phyloP scores from a whole-genome alignment of 2,329 filamentous ascomycete species.

The Trichoderma sp. region DNA sequence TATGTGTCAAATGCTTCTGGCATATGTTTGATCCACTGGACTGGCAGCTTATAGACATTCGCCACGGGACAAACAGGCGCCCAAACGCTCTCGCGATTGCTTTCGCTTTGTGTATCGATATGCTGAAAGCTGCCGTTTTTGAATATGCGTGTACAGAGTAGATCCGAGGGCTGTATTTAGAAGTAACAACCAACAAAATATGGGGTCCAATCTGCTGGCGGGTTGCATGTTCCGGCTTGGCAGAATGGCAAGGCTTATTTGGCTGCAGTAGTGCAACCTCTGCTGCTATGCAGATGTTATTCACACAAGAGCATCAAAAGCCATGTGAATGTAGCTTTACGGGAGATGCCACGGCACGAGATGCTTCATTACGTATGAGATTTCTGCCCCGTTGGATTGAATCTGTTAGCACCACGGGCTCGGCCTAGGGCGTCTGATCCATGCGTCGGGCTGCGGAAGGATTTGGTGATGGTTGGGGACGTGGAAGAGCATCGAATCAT shows the following conservation, averaged over 20 bases:
- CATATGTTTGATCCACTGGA: too few species aligned
- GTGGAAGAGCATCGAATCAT: not conserved
- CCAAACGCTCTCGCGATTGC: not conserved
- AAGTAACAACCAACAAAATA: not conserved
- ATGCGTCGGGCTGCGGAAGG: not conserved
- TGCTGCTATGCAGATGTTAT: not conserved
- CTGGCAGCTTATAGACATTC: too few species aligned
- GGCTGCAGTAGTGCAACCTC: not conserved
- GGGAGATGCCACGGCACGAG: not conserved
- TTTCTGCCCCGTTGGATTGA: not conserved
- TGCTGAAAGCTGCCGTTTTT: not conserved
- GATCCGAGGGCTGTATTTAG: not conserved
- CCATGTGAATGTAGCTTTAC: too few species aligned
- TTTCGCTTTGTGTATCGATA: not conserved
- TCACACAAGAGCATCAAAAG: not conserved
- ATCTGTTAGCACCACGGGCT: not conserved
- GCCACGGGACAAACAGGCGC: not conserved
- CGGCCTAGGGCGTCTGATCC: not conserved
- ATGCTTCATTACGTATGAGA: not conserved
- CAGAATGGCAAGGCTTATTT: constrained; percentile 7
- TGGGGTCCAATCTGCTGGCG: constrained; percentile 6
- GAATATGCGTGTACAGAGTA: not conserved
- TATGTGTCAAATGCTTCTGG: not conserved
- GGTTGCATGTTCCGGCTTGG: not conserved
- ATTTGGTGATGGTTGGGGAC: not conserved